Evolutionary conservation across 345 rosid species (phyloP).

Genomic region (Litchi chinensis): DNA sequence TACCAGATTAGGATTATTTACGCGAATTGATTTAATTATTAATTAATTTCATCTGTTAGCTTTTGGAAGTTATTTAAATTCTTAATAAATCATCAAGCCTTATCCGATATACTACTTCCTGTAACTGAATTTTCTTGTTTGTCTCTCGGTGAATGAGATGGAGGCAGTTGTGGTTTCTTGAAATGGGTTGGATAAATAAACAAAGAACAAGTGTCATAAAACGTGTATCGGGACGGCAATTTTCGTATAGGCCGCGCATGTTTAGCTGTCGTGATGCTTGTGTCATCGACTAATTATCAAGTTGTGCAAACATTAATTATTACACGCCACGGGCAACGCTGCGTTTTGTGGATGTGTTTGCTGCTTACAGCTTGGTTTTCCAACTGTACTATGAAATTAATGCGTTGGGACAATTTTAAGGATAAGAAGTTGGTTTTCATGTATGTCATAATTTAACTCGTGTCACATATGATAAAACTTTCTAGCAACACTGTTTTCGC

Average conservation of each 20-base stretch:
- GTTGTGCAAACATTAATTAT: not conserved
- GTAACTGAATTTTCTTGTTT: not conserved
- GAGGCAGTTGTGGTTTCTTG: not conserved
- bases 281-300: not conserved
- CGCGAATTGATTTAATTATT: not conserved
- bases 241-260: conserved; percentile 14
- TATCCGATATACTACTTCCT: not conserved
- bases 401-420: no score
- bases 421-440: no score
- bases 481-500: no score
- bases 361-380: conserved; percentile 17
- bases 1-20: not conserved
- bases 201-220: not conserved
- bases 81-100: not conserved
- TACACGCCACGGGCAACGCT: no score
- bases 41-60: not conserved
- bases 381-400: not conserved
- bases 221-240: not conserved
- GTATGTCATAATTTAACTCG: no score
- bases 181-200: not conserved
- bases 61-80: not conserved
- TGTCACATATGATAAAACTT: no score
- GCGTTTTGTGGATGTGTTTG: conserved; percentile 17
- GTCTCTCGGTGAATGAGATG: not conserved
- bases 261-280: conserved; percentile 16